phyloP scores from a whole-genome alignment of 768 basidiomycete species.

The Russula ochroleuca region DNA sequence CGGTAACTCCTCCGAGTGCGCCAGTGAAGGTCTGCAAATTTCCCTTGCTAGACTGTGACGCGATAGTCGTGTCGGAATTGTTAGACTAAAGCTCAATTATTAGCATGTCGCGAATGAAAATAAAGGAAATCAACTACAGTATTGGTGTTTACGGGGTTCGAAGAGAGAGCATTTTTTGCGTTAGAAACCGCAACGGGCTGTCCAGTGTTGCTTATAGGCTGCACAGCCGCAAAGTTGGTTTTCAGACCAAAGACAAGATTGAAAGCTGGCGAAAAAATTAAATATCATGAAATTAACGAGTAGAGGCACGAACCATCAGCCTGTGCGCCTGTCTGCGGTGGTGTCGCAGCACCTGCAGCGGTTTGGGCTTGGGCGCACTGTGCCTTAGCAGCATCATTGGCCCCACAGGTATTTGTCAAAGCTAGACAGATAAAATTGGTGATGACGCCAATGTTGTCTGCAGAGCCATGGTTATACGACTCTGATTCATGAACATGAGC shows the following conservation, averaged over 20 bases:
- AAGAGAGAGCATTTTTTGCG: not conserved
- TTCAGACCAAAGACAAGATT: conserved; percentile 52
- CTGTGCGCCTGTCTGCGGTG: conserved; percentile 40
- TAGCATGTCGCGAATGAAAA: no score
- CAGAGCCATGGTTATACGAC: conserved; percentile 23
- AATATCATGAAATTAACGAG: not conserved
- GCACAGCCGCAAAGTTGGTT: conserved; percentile 48
- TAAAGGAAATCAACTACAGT: no score
- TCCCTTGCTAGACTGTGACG: no score
- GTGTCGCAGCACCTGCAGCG: conserved; percentile 41
- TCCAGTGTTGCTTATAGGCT: conserved; percentile 46
- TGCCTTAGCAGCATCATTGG: conserved; percentile 44
- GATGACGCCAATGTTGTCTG: conserved; percentile 42
- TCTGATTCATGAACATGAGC: conserved; percentile 1
- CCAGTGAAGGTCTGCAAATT: no score
- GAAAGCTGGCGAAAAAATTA: conserved; percentile 39
- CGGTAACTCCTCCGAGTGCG: no score
- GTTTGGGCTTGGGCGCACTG: conserved; percentile 41
- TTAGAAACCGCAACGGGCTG: conserved; percentile 31
- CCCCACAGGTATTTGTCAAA: conserved; percentile 46
- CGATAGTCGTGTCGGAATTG: no score
- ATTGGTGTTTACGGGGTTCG: no score
- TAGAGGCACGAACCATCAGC: conserved; percentile 40
- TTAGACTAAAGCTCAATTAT: no score
- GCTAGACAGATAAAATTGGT: conserved; percentile 51